Evolutionary conservation across 345 rosid genomes (phyloP).

Genomic region (Gossypium thurberi): DNA sequence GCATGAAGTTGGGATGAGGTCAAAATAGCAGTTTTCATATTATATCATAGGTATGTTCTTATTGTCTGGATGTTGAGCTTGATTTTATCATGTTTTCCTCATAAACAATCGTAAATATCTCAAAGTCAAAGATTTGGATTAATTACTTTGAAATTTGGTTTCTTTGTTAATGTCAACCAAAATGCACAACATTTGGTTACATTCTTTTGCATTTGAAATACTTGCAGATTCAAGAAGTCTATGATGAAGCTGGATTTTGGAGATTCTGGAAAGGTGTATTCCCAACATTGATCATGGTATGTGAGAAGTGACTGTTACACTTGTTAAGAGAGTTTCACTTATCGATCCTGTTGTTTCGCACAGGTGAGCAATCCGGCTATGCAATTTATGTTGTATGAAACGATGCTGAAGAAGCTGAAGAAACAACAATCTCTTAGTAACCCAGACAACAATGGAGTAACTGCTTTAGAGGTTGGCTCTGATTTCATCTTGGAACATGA

Average conservation of each 20-base stretch:
- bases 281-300: slow-evolving; percentile 91
- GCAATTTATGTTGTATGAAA: slow-evolving; percentile 95
- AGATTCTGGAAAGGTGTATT: slow-evolving; percentile 96
- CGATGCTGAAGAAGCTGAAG: slow-evolving; percentile 79
- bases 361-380: slow-evolving; percentile 98
- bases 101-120: background rate
- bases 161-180: background rate
- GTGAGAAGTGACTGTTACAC: slow-evolving; percentile 25
- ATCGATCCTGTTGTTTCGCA: slow-evolving; percentile 21
- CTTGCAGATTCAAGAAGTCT: slow-evolving; percentile 74
- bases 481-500: slow-evolving; percentile 5
- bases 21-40: background rate
- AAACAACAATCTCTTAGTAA: slow-evolving; percentile 37
- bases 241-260: slow-evolving; percentile 70
- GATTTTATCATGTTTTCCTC: background rate
- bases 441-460: slow-evolving; percentile 43
- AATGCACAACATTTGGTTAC: background rate
- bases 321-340: slow-evolving; percentile 22
- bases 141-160: background rate
- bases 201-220: slow-evolving; percentile 17
- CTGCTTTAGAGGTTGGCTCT: slow-evolving; percentile 71
- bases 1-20: background rate
- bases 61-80: background rate
- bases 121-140: background rate
- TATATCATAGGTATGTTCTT: background rate